A percentile compares a stretch with the other conserved stretches of the same genome.
phyloP scores from a whole-genome alignment of 768 basidiomycete genomes.

The Collybia mongolica region DNA sequence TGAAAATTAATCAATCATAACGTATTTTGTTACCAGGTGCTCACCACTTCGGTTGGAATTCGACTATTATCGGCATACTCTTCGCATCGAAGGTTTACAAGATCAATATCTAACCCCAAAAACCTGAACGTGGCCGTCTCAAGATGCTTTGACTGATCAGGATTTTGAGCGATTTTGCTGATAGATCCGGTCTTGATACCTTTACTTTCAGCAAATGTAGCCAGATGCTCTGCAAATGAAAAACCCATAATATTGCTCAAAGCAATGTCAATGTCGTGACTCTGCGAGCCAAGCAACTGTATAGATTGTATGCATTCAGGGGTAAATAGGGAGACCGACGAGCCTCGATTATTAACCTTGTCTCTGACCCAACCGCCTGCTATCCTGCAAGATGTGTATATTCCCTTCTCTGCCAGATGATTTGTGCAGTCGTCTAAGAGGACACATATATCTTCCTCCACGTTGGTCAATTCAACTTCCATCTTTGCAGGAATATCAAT shows the following conservation, averaged over 20 bases:
- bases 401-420: constrained; percentile 49
- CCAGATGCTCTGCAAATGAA: constrained; percentile 80
- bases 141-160: constrained; percentile 96
- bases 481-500: constrained; percentile 22
- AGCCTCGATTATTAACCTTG: constrained; percentile 58
- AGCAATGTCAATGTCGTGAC: constrained; percentile 93
- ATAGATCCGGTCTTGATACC: constrained; percentile 57
- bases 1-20: background rate
- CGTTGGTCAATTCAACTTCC: constrained; percentile 58
- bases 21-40: constrained; percentile 22
- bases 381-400: constrained; percentile 75
- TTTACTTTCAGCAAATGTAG: constrained; percentile 54
- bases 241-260: constrained; percentile 88
- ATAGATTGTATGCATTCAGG: constrained; percentile 5
- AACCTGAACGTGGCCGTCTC: constrained; percentile 90
- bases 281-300: constrained; percentile 77
- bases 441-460: constrained; percentile 67
- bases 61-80: constrained; percentile 85
- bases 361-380: constrained; percentile 99
- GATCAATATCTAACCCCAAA: constrained; percentile 81
- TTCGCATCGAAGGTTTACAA: constrained; percentile 92
- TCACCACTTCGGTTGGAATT: constrained; percentile 85
- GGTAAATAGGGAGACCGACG: background rate
- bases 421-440: constrained; percentile 80
- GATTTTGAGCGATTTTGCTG: constrained; percentile 87